Evolutionary conservation across 2,329 filamentous ascomycete species (phyloP).

Genomic region (Pseudocercospora crystallina): DNA sequence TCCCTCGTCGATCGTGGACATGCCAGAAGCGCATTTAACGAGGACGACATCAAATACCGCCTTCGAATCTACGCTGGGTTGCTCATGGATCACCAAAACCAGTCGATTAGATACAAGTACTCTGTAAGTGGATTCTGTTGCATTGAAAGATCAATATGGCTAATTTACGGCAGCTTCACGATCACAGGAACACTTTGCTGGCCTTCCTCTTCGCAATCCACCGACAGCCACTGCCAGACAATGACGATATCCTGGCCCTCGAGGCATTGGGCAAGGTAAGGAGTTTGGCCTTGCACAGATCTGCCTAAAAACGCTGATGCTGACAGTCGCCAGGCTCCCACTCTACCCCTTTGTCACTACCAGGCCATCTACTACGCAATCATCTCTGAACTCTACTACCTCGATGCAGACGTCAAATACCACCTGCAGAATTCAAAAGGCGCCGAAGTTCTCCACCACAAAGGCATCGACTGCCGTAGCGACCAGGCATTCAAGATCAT

Average conservation of each 20-base stretch:
- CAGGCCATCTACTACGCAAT: constrained; percentile 3
- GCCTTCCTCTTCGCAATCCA: background rate
- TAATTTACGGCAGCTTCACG: background rate
- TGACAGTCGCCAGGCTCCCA: no score
- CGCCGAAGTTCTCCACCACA: background rate
- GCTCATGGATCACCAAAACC: constrained; percentile 3
- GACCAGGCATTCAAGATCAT: background rate
- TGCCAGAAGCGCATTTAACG: background rate
- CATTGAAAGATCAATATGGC: background rate
- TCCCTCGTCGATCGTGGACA: background rate
- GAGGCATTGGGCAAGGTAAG: background rate
- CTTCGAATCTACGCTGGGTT: background rate
- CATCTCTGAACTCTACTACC: background rate
- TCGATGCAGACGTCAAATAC: background rate
- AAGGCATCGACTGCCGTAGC: background rate
- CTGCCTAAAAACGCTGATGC: no score
- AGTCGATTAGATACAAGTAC: background rate
- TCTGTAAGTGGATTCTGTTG: background rate
- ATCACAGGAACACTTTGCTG: background rate
- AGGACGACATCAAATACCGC: background rate
- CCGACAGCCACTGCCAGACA: background rate
- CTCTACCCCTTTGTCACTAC: background rate
- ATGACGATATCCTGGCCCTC: background rate
- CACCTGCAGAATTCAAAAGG: background rate
- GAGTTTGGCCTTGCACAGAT: background rate